A percentile compares a stretch with the other conserved stretches of the same genome.
Evolutionary conservation across 208 protist genomes (phyloP).

Genomic region (Strigomonas galati): DNA sequence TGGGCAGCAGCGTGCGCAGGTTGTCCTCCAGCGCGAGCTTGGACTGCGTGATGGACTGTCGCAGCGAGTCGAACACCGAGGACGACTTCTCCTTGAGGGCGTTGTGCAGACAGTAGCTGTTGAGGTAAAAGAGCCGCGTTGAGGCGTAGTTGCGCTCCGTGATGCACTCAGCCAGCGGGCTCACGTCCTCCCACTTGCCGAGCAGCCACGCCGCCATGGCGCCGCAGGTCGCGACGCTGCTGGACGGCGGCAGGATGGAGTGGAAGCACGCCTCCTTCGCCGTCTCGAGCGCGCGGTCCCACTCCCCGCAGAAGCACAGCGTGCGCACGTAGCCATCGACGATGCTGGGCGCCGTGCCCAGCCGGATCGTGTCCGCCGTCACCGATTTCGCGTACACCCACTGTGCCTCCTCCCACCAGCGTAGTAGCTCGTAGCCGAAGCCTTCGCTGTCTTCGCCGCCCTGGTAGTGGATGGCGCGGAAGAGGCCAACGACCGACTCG

Average conservation of each 20-base stretch:
- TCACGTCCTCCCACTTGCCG: slow-evolving; percentile 77
- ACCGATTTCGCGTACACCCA: slow-evolving; percentile 68
- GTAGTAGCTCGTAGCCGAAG: slow-evolving; percentile 83
- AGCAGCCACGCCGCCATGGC: slow-evolving; percentile 86
- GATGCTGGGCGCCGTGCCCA: slow-evolving; percentile 16
- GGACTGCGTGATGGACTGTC: slow-evolving; percentile 45
- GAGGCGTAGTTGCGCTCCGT: slow-evolving; percentile 68
- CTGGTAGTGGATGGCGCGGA: slow-evolving; percentile 75
- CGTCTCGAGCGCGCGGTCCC: slow-evolving; percentile 60
- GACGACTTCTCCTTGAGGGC: slow-evolving; percentile 13
- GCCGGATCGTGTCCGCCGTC: slow-evolving; percentile 23
- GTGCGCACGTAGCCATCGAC: slow-evolving; percentile 85
- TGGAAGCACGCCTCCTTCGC: slow-evolving; percentile 42
- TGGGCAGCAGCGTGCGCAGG: slow-evolving; percentile 78
- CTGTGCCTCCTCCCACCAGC: slow-evolving; percentile 84
- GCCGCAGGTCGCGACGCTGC: slow-evolving; percentile 67
- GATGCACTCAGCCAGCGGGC: slow-evolving; percentile 69
- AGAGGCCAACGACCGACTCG: slow-evolving; percentile 87
- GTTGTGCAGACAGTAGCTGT: slow-evolving; percentile 52
- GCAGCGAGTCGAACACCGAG: slow-evolving; percentile 37
- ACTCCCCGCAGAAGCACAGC: slow-evolving; percentile 86
- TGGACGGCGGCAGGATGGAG: slow-evolving; percentile 31
- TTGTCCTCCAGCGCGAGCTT: slow-evolving; percentile 84
- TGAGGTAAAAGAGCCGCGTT: slow-evolving; percentile 73
- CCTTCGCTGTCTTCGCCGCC: slow-evolving; percentile 72